These are phyloP conservation scores for Mitragyna speciosa DNA, from an alignment of 257 asterid species.

Conservation along the genomic window DNA sequence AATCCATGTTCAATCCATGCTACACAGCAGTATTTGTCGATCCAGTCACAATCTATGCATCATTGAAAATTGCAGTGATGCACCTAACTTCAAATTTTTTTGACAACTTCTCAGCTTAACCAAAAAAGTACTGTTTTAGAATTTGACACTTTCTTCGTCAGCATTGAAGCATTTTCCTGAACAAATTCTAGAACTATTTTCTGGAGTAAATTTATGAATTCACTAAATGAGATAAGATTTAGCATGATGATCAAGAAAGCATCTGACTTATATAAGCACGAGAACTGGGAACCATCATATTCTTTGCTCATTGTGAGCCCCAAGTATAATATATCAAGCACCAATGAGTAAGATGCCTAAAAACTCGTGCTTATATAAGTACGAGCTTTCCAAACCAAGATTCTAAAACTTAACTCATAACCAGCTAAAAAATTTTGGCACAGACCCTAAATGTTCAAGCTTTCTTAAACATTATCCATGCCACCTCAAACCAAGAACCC, in stretches of 20 bases:
- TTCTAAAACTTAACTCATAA: slow-evolving; percentile 3
- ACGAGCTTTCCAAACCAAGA: slow-evolving; percentile 18
- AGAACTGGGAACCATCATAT: not conserved
- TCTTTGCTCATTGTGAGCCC: not conserved
- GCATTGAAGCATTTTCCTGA: not conserved
- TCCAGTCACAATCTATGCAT: not conserved
- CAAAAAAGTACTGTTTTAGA: not conserved
- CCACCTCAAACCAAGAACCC: not conserved
- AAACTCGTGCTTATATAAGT: slow-evolving; percentile 13
- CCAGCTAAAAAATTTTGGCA: not conserved
- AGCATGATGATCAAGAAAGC: slow-evolving; percentile 17
- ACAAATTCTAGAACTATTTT: not conserved
- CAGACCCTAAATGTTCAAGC: not conserved
- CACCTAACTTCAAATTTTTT: not conserved
- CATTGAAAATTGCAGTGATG: not conserved
- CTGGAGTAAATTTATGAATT: not conserved
- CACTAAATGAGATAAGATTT: slow-evolving; percentile 1
- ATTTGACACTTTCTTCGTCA: not conserved
- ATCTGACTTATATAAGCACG: slow-evolving; percentile 16
- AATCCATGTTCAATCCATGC: not conserved
- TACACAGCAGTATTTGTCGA: no score
- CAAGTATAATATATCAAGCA: not conserved
- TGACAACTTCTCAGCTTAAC: not conserved
- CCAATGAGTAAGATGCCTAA: not conserved
- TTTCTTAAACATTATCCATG: not conserved